Percentiles rank a stretch among this genome's conserved stretches.
Evolutionary conservation across 148 eudicot species (phyloP).

Genomic region (Rhododendron henanense): DNA sequence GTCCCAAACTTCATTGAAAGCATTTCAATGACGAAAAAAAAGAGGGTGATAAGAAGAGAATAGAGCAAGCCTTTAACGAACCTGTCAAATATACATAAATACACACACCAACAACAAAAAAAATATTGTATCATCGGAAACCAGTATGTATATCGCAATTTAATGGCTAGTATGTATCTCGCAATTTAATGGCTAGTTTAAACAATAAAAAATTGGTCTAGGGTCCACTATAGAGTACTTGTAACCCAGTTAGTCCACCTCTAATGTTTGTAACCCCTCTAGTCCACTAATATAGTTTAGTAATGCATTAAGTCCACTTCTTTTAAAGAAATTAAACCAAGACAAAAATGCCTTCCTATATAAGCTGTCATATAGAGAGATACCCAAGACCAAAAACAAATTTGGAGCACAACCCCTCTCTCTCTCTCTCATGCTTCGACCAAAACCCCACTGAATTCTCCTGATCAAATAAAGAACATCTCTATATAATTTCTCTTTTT

Average conservation of each 20-base stretch:
- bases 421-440: neutral
- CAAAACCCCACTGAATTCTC: neutral
- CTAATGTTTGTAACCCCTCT: too few relatives aligned
- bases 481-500: neutral
- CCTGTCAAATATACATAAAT: neutral
- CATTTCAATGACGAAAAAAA: neutral
- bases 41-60: neutral
- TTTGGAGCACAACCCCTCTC: too few relatives aligned
- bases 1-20: neutral
- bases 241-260: too few relatives aligned
- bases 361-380: too few relatives aligned
- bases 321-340: too few relatives aligned
- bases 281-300: too few relatives aligned
- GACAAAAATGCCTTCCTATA: too few relatives aligned
- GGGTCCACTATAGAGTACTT: too few relatives aligned
- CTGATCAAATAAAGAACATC: neutral
- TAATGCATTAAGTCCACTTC: too few relatives aligned
- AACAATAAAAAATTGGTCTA: too few relatives aligned
- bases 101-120: neutral
- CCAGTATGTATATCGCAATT: neutral
- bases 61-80: neutral
- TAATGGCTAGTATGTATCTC: neutral
- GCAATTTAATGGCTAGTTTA: too few relatives aligned
- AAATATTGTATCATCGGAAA: neutral
- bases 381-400: too few relatives aligned